phyloP scores from a whole-genome alignment of 1,139 yeast species.

The Pichia sp. region DNA sequence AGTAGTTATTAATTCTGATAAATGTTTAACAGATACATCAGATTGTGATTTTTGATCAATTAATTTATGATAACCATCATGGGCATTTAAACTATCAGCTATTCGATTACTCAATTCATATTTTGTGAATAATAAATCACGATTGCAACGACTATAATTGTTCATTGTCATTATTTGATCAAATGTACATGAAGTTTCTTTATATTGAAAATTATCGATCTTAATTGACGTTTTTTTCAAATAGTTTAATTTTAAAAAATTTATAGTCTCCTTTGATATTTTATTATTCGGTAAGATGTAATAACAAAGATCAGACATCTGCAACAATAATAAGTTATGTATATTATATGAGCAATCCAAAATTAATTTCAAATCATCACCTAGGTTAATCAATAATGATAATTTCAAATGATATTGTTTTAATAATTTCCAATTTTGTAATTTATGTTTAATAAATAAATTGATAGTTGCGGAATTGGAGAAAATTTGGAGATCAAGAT shows the following conservation, averaged over 20 bases:
- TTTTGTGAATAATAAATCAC: constrained; percentile 31
- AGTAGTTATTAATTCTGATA: neutral
- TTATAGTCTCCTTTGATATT: constrained; percentile 13
- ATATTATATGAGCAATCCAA: constrained; percentile 11
- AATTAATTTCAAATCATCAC: constrained; percentile 23
- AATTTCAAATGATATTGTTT: constrained; percentile 25
- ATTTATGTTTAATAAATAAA: constrained; percentile 15
- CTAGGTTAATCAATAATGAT: constrained; percentile 28
- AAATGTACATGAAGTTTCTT: constrained; percentile 29
- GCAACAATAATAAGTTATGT: constrained; percentile 32
- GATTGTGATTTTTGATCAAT: neutral
- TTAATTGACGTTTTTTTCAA: neutral
- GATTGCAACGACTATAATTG: constrained; percentile 37
- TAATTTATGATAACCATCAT: neutral
- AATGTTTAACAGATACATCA: neutral
- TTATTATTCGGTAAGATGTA: constrained; percentile 18
- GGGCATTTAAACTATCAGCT: neutral
- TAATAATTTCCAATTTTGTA: constrained; percentile 25
- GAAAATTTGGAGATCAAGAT: constrained; percentile 18
- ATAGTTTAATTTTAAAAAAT: constrained; percentile 10
- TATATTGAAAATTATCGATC: constrained; percentile 5
- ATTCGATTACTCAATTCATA: constrained; percentile 14
- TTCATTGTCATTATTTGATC: constrained; percentile 42
- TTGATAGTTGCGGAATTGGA: constrained; percentile 22
- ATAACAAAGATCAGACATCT: constrained; percentile 37